A percentile compares a stretch with the other conserved stretches of the same genome.
phyloP scores from a whole-genome alignment of 225 moss, liverwort and hornwort species.

The Neckera pumila region DNA sequence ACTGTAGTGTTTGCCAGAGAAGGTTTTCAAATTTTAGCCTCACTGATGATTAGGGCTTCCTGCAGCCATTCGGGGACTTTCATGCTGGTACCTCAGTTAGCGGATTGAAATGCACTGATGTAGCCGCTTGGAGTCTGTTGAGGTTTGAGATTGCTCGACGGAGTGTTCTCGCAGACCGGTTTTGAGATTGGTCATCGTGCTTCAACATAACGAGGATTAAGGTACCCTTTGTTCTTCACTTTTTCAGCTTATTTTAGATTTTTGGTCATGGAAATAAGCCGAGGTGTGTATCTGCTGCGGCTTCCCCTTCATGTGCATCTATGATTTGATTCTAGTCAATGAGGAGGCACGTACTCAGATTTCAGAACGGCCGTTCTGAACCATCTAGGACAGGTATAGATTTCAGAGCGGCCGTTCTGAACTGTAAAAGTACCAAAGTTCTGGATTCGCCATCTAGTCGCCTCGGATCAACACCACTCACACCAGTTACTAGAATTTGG shows the following conservation, averaged over 20 bases:
- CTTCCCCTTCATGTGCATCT: not conserved
- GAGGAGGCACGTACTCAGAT: not conserved
- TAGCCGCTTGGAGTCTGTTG: not conserved
- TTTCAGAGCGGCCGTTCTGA: no score
- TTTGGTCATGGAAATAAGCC: not conserved
- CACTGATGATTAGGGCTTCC: not conserved
- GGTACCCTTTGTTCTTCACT: not conserved
- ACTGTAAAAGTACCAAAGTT: no score
- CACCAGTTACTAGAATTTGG: not conserved
- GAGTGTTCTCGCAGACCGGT: not conserved
- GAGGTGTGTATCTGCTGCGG: not conserved
- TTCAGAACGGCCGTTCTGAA: no score
- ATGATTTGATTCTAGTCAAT: not conserved
- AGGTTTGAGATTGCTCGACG: not conserved
- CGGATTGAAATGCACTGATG: not conserved
- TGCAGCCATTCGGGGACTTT: not conserved
- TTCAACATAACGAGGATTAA: not conserved
- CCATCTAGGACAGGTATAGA: no score
- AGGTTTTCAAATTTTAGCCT: not conserved
- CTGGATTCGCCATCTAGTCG: no score
- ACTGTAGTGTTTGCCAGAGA: not conserved
- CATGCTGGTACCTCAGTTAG: not conserved
- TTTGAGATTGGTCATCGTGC: not conserved
- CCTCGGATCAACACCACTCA: not conserved
- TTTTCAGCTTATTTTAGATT: not conserved